Conservation (phyloP, 202 grass and related monocot species). For the Sporobolus alterniflorus region DNA sequence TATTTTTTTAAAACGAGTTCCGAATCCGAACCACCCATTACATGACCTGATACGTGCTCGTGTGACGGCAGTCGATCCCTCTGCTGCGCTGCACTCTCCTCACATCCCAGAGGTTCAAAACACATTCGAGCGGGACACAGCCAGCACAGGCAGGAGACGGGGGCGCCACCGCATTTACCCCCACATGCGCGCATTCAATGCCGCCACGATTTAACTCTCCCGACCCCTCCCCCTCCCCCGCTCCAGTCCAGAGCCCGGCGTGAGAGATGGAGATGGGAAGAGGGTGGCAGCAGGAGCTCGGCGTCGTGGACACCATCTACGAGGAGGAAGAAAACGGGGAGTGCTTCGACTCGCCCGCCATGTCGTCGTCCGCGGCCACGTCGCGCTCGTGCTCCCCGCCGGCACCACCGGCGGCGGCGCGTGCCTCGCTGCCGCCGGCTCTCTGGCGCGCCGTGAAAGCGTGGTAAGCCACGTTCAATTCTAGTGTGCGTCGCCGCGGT, state of each 20-base stretch:
- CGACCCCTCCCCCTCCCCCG: neutral
- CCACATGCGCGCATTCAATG: slow-evolving; percentile 91
- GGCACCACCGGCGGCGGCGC: neutral
- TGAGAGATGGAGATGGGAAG: slow-evolving; percentile 57
- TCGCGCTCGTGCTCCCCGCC: slow-evolving; percentile 41
- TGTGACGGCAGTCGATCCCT: neutral
- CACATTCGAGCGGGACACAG: slow-evolving; percentile 5
- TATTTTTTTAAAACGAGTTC: neutral
- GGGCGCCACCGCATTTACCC: slow-evolving; percentile 65
- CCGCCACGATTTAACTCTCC: slow-evolving; percentile 60
- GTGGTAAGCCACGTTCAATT: slow-evolving; percentile 50
- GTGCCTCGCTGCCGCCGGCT: slow-evolving; percentile 31
- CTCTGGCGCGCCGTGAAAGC: slow-evolving; percentile 59
- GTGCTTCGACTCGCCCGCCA: slow-evolving; percentile 60
- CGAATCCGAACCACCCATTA: neutral
- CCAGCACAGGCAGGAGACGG: neutral
- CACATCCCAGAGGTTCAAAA: slow-evolving; percentile 6
- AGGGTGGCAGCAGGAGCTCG: slow-evolving; percentile 77
- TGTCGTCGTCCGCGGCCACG: slow-evolving; percentile 39
- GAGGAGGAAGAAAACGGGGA: slow-evolving; percentile 56
- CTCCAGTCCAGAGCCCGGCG: neutral
- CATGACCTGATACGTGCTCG: neutral
- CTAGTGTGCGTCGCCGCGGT: neutral
- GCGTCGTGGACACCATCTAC: slow-evolving; percentile 97
- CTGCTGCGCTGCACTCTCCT: too few relatives aligned